phyloP scores from a whole-genome alignment of 2,329 filamentous ascomycete genomes.

The Calonectria leucothoes region DNA sequence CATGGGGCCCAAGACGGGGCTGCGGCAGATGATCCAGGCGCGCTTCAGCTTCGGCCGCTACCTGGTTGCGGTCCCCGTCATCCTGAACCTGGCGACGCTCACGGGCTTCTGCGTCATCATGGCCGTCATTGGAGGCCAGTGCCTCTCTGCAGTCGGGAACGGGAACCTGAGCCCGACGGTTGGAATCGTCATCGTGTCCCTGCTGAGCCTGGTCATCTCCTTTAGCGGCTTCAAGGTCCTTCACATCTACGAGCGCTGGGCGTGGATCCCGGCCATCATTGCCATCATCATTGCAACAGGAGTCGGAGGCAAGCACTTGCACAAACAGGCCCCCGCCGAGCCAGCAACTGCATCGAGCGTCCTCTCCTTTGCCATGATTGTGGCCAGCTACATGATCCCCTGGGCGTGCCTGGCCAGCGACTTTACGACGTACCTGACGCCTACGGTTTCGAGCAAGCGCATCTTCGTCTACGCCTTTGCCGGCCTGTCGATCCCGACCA shows the following conservation, averaged over 20 bases:
- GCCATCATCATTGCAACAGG: conserved; percentile 54
- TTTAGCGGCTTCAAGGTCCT: conserved; percentile 60
- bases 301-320: conserved; percentile 52
- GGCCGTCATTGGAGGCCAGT: conserved; percentile 59
- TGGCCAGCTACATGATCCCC: conserved; percentile 68
- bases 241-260: conserved; percentile 58
- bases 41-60: conserved; percentile 47
- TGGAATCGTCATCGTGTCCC: conserved; percentile 60
- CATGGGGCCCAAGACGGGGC: conserved; percentile 56
- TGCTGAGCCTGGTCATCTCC: conserved; percentile 57
- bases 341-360: conserved; percentile 47
- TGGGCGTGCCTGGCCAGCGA: conserved; percentile 59
- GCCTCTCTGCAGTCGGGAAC: conserved; percentile 51
- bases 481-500: conserved; percentile 49
- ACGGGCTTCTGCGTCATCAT: conserved; percentile 61
- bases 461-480: conserved; percentile 62
- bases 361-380: conserved; percentile 62
- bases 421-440: conserved; percentile 56
- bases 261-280: conserved; percentile 57
- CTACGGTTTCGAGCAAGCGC: conserved; percentile 47
- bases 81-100: conserved; percentile 60
- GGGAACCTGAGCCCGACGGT: conserved; percentile 54
- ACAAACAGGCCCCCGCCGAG: conserved; percentile 45
- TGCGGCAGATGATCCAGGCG: conserved; percentile 61
- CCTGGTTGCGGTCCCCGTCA: conserved; percentile 31